Base-by-base conservation (phyloP, 2,329 filamentous ascomycete genomes). In the Cucurbitaria berberidis region DNA sequence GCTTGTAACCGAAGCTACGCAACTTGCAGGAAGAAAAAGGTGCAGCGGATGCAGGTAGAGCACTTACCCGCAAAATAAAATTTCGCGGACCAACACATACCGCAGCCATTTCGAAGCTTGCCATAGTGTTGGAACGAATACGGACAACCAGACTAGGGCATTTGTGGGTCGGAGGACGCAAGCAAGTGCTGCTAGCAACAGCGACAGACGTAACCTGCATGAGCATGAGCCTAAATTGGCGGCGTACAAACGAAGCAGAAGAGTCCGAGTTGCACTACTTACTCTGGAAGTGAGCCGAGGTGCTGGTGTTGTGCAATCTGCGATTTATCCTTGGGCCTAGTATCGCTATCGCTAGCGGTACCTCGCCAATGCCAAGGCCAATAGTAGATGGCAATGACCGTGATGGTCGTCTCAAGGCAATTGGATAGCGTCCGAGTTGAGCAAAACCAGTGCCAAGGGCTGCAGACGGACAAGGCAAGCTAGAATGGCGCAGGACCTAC, bases 381-480 rank as follows among this genome's bases (percentile, higher is more conserved):
- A 64, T 87, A 85, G 70, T 86, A 86, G 40, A 98, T 79, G 1
- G 92, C 93, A 66, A 86, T 81, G 53, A 89, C 81, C 4, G 93
- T 97, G 63, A 99, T 78, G 0, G 89, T 90, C n/a, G 89, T 91
- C 79, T 99, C 95, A 4, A 98, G 80, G 46, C 88, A 95, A 77
- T 99, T 99, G 48, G 93, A 97, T 69, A 99, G 89, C 0, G 95
- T 96, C 41, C 95, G 85, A 0, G 92, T 93, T 1, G 92, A 95
- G 76, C 89, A 95, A 76, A 95, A 98, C 90, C 91, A 98, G 74
- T 97, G 91, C 92, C 95, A 99, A 6, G 95, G 91, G 74, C 87
- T 96, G 66, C 87, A 79, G 38, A 89, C 74, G 3, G 86, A 87
- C 76, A 95, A 82, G 53, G 84, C 82, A 40, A 96, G 80, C 87